These are phyloP conservation scores for Cinnamomum micranthum DNA, from an alignment of 164 flowering plant species.

Conservation along the genomic window DNA sequence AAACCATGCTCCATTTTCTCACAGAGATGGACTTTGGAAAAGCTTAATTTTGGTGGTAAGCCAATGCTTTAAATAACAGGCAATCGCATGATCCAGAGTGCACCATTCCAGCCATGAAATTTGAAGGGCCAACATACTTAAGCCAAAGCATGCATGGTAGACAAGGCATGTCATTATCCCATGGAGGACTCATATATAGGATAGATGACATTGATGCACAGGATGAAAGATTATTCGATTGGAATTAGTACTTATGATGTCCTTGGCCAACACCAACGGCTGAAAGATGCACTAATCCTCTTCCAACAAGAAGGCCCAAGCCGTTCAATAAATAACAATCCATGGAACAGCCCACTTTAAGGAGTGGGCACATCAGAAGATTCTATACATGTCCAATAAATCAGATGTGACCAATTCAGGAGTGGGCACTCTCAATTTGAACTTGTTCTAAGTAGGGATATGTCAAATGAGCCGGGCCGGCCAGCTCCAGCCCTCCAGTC, in stretches of 20 bases:
- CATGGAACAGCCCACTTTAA: too few relatives aligned
- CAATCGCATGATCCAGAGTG: too few relatives aligned
- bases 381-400: not conserved
- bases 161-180: too few relatives aligned
- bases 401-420: not conserved
- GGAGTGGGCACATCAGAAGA: too few relatives aligned
- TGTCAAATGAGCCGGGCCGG: too few relatives aligned
- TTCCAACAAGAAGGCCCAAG: not conserved
- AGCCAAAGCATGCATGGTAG: not conserved
- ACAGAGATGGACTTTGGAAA: not conserved
- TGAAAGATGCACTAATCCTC: not conserved
- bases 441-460: too few relatives aligned
- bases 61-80: not conserved
- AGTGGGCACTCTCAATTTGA: too few relatives aligned
- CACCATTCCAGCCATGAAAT: not conserved
- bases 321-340: not conserved
- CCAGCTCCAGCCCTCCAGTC: too few relatives aligned
- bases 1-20: not conserved
- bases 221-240: not conserved
- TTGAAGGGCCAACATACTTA: not conserved
- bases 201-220: not conserved
- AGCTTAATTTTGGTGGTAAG: not conserved
- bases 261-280: too few relatives aligned
- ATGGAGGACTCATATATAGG: too few relatives aligned
- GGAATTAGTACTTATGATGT: too few relatives aligned